phyloP scores from a whole-genome alignment of 2,329 filamentous ascomycete species.

The Fusarium chuoi region DNA sequence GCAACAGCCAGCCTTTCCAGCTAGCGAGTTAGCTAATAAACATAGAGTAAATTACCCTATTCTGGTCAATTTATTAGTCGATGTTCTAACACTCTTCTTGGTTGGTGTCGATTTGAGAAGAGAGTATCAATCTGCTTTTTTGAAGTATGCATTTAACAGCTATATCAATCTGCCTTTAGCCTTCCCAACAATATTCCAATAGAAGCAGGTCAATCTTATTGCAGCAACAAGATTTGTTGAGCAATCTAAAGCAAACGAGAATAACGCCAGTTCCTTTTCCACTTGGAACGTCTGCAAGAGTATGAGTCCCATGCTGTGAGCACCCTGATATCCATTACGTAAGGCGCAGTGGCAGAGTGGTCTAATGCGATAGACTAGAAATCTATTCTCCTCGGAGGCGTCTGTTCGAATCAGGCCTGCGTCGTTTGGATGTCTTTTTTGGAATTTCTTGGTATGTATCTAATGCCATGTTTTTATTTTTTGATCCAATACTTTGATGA shows the following conservation, averaged over 20 bases:
- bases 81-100: rapidly evolving
- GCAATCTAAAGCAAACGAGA: no score
- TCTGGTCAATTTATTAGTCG: rapidly evolving
- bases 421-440: not conserved
- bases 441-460: rapidly evolving
- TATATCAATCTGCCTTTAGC: rapidly evolving
- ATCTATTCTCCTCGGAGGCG: not conserved
- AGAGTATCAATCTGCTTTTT: rapidly evolving
- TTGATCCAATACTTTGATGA: rapidly evolving
- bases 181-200: rapidly evolving
- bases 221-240: rapidly evolving
- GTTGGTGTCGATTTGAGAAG: rapidly evolving
- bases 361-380: conserved; percentile 7
- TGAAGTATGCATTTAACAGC: rapidly evolving
- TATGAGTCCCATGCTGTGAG: rapidly evolving
- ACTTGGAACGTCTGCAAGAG: rapidly evolving
- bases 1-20: no score
- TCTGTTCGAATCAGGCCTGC: conserved; percentile 4
- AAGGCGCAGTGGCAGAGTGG: conserved; percentile 6
- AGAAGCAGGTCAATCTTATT: rapidly evolving
- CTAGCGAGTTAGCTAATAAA: not conserved
- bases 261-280: no score
- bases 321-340: not conserved
- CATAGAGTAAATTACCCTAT: rapidly evolving
- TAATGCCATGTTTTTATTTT: not conserved